Percentiles rank a stretch among this genome's conserved stretches.
Evolutionary conservation across 345 rosid genomes (phyloP).

Genomic region (Salix caprea): DNA sequence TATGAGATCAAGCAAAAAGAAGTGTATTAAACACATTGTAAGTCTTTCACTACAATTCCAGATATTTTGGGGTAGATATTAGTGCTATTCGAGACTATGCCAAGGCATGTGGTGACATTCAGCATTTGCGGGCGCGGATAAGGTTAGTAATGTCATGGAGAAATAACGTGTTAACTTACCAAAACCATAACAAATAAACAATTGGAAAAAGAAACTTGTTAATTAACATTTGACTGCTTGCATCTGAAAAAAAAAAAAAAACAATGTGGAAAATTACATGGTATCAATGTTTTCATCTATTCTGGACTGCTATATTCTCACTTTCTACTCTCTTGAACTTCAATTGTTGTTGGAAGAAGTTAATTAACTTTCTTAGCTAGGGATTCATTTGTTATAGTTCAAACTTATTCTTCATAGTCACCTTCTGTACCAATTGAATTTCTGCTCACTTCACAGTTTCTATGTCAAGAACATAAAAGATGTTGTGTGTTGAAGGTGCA

Average conservation of each 20-base stretch:
- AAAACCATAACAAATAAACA: background rate
- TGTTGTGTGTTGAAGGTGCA: background rate
- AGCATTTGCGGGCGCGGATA: conserved; percentile 83
- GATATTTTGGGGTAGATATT: conserved; percentile 93
- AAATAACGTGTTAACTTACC: background rate
- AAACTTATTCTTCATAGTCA: background rate
- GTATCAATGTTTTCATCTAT: background rate
- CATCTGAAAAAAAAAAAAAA: background rate
- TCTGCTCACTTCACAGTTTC: background rate
- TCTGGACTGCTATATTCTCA: background rate
- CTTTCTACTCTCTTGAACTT: conserved; percentile 6
- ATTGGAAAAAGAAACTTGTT: background rate
- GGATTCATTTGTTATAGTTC: background rate
- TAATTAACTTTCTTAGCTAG: background rate
- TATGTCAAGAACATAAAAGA: background rate
- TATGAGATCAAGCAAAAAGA: background rate
- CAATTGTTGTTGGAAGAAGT: background rate
- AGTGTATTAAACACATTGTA: background rate
- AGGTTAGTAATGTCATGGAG: conserved; percentile 41
- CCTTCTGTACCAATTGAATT: background rate
- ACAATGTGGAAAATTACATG: background rate
- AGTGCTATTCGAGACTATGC: conserved; percentile 69
- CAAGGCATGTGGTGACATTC: conserved; percentile 43
- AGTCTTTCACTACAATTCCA: conserved; percentile 47
- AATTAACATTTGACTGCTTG: background rate